phyloP scores from a whole-genome alignment of 306 rosid genomes.

The Ziziphus jujuba region DNA sequence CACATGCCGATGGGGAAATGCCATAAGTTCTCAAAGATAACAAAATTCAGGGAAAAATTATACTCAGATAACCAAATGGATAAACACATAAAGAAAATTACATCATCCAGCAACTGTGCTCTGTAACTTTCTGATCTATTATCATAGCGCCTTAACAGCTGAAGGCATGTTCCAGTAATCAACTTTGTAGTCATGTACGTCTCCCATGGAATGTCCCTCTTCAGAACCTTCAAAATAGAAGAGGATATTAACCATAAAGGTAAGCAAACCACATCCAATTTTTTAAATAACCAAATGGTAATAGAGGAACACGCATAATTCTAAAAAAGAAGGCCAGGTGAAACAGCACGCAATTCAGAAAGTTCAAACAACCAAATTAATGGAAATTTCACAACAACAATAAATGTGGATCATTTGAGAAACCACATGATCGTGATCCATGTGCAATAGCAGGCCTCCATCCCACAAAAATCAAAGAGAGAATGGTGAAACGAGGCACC shows the following conservation, averaged over 20 bases:
- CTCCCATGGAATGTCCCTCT: conserved; percentile 97
- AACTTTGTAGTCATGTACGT: conserved; percentile 93
- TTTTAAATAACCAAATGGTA: conserved; percentile 2
- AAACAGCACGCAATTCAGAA: neutral
- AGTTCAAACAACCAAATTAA: neutral
- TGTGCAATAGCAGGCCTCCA: neutral
- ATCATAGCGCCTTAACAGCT: conserved; percentile 90
- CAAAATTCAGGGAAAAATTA: neutral
- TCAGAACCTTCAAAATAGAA: conserved; percentile 56
- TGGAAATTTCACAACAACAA: neutral
- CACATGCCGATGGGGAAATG: neutral
- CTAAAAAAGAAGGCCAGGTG: neutral
- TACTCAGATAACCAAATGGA: conserved; percentile 3
- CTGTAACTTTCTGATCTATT: conserved; percentile 74
- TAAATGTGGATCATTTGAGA: neutral
- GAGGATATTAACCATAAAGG: neutral
- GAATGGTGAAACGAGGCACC: neutral
- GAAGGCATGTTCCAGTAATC: conserved; percentile 87
- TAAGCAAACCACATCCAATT: conserved; percentile 5
- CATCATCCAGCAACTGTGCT: conserved; percentile 90
- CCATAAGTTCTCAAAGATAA: conserved; percentile 1
- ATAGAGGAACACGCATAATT: neutral
- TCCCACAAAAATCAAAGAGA: neutral
- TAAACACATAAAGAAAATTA: conserved; percentile 23
- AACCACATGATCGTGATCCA: neutral